Base-by-base conservation (phyloP, 768 basidiomycete species). In the Russula lepida region DNA sequence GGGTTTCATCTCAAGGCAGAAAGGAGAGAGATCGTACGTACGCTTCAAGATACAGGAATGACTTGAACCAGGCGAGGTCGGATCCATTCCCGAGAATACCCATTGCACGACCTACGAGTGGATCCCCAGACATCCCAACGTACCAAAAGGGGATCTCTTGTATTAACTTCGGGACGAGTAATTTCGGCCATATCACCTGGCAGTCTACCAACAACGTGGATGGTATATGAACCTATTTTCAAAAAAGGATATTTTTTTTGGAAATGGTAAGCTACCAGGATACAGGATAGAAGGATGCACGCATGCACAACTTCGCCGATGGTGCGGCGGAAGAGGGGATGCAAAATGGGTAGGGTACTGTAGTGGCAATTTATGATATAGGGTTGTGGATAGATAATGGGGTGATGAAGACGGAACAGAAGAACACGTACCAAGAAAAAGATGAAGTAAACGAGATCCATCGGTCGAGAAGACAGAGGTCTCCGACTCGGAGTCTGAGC, bases 121-220 rank as follows among this genome's bases (percentile, higher is more conserved):
- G 89, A 70, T 92, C 90, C 11, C 79, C 77, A 0, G 87, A 84
- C 67, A 81, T 71, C 7, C 71, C 60, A 35, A 86, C 69, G 67
- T 90, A 90, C 69, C 73, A 76, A 37, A 70, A 67, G 0, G 78
- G 74, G 13, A 88, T 69, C 12, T 68, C 66, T 23, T 75, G 73
- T 32, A 89, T 65, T 43, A 77, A 59, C 0, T 69, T 46, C 0
- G 89, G 86, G 13, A 86, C 71, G 7, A 82, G 64, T 19, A 71
- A 66, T 2, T 76, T 59, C 6, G 86, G 84, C 65, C 83, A 85
- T 39, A 93, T 59, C 8, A 81, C 73, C 71, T 92, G 90, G 13
- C 85, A 70, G 72, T 93, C 92, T 47, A 92, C 71, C 28, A 85
- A 68, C 8, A 92, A 67, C 4, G 89, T 83, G 4, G 85, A 82